Evolutionary conservation across 2,329 filamentous ascomycete species (phyloP), one percentile per base, ranked within the genome.

Genomic region (Neoarthrinium moseri): DNA sequence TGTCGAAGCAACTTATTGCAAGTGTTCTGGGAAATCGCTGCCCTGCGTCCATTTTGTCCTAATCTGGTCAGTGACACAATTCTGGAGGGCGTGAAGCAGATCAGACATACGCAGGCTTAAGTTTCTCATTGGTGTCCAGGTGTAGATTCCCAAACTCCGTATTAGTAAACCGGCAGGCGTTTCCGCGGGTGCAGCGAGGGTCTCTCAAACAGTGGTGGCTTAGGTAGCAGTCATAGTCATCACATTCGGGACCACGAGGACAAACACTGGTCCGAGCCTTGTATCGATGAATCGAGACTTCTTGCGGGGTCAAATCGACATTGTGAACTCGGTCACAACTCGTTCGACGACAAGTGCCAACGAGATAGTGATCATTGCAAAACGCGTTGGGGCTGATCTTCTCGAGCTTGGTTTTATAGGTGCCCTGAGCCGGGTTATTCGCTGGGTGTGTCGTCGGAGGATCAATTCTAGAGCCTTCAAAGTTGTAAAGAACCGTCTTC

Each of bases 11-110:
- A 13, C 34, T 26, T 38, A 49, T 24, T 83, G 80, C 80, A 80
- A 82, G 51, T 86, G 81, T 75, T 80, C 86, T 23, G 82, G 82
- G 15, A 61, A 54, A 20, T 57, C 53, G 15, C 27, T 45, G 21
- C 58, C 59, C 44, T 62, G 58, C 3, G 53, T 56, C 60, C 60
- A 63, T 50, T 52, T 58, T 21, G 53, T 59, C 22, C 60, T 63
- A 24, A 45, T 27, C 17, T 39, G 23, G 40, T n/a, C 8, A 39
- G 15, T 17, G 35, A 3, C 6, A 24, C 11, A 40, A 36, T 5
- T 35, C 13, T 20, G 17, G 21, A 45, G n/a, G 11, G 23, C 18
- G 29, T 12, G 5, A 27, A 22, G 18, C 22, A 23, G 29, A 17
- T 29, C 10, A 17, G 10, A 57, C 60, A 47, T 58, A 64, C 60